phyloP scores from a whole-genome alignment of 176 grass and related monocot genomes.

The Musa troglodytarum region DNA sequence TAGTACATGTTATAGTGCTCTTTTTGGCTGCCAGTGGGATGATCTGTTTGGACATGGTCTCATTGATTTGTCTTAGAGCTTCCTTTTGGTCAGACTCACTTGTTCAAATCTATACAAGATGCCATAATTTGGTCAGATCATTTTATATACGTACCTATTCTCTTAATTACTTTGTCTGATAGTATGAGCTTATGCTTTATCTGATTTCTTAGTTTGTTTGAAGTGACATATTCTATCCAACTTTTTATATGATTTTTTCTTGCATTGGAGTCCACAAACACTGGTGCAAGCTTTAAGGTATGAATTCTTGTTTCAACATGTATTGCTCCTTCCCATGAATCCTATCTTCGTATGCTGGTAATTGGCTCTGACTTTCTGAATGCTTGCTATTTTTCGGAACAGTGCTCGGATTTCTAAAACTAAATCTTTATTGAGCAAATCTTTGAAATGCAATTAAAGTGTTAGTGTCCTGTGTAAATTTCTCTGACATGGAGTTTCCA shows the following conservation, averaged over 20 bases:
- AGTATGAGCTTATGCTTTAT: background rate
- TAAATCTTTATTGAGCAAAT: background rate
- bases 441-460: background rate
- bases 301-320: slow-evolving; percentile 1
- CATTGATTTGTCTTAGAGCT: background rate
- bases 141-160: too few relatives aligned
- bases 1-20: background rate
- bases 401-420: background rate
- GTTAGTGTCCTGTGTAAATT: background rate
- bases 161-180: background rate
- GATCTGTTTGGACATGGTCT: background rate
- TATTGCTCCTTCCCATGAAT: background rate
- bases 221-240: background rate
- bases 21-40: background rate
- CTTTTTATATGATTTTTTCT: slow-evolving; percentile 7
- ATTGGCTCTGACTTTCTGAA: background rate
- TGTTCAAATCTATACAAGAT: background rate
- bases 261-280: slow-evolving; percentile 81
- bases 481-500: background rate
- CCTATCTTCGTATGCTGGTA: background rate
- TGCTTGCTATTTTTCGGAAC: too few relatives aligned
- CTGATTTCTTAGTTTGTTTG: background rate
- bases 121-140: too few relatives aligned
- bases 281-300: slow-evolving; percentile 95
- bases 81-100: background rate